Base-by-base conservation (phyloP, 2,329 filamentous ascomycete species). In the Lachnellula subtilissima region DNA sequence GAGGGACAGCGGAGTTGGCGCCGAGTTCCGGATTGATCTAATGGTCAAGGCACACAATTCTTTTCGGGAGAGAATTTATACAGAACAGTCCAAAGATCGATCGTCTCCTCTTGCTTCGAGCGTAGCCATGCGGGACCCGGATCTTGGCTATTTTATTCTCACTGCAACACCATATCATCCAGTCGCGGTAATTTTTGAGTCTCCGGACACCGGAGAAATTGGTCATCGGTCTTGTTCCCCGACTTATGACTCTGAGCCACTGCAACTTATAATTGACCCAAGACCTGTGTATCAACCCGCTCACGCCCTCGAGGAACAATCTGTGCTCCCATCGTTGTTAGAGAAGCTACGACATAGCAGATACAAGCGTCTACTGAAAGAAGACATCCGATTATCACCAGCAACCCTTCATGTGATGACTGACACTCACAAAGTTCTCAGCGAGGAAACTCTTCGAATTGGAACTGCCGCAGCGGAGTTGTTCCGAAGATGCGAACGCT, bases 371-470 rank as follows among this genome's bases (percentile, higher is more conserved):
- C 70, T 84, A 25, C 73, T 89, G 49, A 83, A 81, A 55, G 85
- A 89, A 58, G 83, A 88, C 65, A 77, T 92, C 53, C 80, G 83
- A 56, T 78, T 91, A 22, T 88, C 85, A 22, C 83, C 87, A 12
- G 81, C 87, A 22, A 89, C 87, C 2, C 76, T 92, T 17, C 81
- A 85, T 61, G 77, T 90, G 39, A 81, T 93, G 62, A 88, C 86
- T 28, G 84, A 89, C 57, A 84, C 84, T 0, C 89, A 93, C 69
- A 84, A 87, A 66, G 75, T 88, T 5, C 76, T 92, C 5, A 84
- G 84, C 59, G 79, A 81, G 9, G 87, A 92, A 70, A 90, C 87
- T 0, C 78, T 87, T 62, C 78, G 77, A 11, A 77, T 92, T 11
- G 87, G 87, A 15, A 74, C 81, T 45, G 88, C 86, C 1, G 88